phyloP scores from a whole-genome alignment of 2,329 filamentous ascomycete species.

The Aspergillus bombycis region DNA sequence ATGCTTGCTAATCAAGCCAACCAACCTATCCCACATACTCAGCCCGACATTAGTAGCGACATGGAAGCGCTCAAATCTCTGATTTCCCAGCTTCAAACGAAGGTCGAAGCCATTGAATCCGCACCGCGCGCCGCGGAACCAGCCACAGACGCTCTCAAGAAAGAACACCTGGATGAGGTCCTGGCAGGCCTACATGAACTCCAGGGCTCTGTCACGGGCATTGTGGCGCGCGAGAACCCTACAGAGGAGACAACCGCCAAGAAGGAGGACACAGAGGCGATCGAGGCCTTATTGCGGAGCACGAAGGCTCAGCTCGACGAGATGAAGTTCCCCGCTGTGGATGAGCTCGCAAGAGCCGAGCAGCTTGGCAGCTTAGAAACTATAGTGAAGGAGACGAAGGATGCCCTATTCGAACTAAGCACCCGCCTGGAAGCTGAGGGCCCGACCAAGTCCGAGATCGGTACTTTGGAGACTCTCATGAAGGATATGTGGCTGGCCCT shows the following conservation, averaged over 20 bases:
- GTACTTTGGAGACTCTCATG: conserved; percentile 74
- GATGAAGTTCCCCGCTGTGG: conserved; percentile 64
- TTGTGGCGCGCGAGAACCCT: conserved; percentile 48
- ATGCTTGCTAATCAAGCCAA: conserved; percentile 56
- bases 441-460: conserved; percentile 77
- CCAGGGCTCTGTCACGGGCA: conserved; percentile 60
- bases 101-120: conserved; percentile 75
- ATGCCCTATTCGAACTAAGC: conserved; percentile 68
- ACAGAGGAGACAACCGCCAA: conserved; percentile 60
- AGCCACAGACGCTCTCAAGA: conserved; percentile 48
- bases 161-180: conserved; percentile 51
- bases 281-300: conserved; percentile 87
- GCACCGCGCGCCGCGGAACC: conserved; percentile 44
- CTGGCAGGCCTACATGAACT: conserved; percentile 54
- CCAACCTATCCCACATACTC: conserved; percentile 36
- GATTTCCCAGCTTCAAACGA: conserved; percentile 78
- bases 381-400: conserved; percentile 74
- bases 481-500: conserved; percentile 75
- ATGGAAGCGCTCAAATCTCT: conserved; percentile 84
- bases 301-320: conserved; percentile 88
- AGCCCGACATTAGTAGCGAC: conserved; percentile 63
- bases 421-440: conserved; percentile 68
- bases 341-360: conserved; percentile 67
- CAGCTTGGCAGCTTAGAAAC: conserved; percentile 66
- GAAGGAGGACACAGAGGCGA: conserved; percentile 85